Conservation (phyloP, 106 monocot species). For the Dioscorea dumetorum region DNA sequence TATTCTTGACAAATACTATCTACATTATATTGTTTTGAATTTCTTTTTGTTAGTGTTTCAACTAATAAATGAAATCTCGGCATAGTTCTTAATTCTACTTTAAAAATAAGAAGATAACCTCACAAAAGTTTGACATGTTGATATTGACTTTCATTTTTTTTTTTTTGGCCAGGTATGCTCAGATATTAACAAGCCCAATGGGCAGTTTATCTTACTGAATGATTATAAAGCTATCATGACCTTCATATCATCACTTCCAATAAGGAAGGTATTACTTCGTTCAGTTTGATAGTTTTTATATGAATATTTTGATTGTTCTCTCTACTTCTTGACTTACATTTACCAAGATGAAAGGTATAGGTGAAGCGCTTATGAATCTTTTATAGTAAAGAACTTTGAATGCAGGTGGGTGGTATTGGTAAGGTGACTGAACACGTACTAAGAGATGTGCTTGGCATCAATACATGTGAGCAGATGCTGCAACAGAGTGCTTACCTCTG, state of each 20-base stretch:
- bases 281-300: background rate
- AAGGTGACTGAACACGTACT: constrained; percentile 89
- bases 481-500: constrained; percentile 66
- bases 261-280: constrained; percentile 62
- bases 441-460: constrained; percentile 77
- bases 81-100: no score
- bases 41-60: no score
- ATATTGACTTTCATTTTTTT: background rate
- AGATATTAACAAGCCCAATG: constrained; percentile 98
- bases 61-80: no score
- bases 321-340: background rate
- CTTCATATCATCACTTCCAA: constrained; percentile 91
- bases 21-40: no score
- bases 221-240: constrained; percentile 57
- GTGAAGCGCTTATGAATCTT: background rate
- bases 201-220: constrained; percentile 88
- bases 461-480: constrained; percentile 83
- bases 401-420: constrained; percentile 95
- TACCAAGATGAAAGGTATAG: background rate
- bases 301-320: background rate
- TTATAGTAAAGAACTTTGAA: constrained; percentile 27
- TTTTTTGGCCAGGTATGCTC: constrained; percentile 74
- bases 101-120: no score
- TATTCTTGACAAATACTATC: no score
- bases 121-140: no score